Conservation (phyloP, 768 basidiomycete species). For the Tylopilus sp. region DNA sequence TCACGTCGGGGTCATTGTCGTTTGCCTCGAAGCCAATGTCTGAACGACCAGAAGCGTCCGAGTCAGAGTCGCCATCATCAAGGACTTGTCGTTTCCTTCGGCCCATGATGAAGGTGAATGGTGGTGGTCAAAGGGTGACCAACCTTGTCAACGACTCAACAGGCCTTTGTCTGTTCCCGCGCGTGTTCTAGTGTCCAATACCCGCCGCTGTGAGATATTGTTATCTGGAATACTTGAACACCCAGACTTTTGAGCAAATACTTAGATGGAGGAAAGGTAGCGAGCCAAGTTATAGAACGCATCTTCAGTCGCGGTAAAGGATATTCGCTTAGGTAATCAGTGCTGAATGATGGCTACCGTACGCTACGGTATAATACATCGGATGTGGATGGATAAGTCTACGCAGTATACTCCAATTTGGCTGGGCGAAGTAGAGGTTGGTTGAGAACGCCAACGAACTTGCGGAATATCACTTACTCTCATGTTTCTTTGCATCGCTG, state of each 20-base stretch:
- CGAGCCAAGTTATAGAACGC: no score
- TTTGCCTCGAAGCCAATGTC: constrained; percentile 48
- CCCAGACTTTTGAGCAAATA: neutral
- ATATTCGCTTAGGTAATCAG: constrained; percentile 15
- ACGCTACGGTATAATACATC: constrained; percentile 26
- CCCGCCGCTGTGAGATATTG: constrained; percentile 4
- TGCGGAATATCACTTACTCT: constrained; percentile 57
- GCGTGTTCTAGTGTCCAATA: no score
- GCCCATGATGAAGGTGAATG: constrained; percentile 49
- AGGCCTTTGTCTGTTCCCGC: neutral
- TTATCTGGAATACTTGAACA: neutral
- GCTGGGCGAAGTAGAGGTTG: constrained; percentile 19
- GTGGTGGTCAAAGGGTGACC: neutral
- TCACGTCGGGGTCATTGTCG: constrained; percentile 55
- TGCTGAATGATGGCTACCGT: neutral
- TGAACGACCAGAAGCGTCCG: constrained; percentile 63
- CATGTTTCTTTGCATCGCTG: constrained; percentile 95
- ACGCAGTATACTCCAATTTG: constrained; percentile 45
- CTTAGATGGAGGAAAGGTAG: no score
- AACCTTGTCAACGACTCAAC: constrained; percentile 1
- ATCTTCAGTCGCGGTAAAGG: no score
- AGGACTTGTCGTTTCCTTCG: constrained; percentile 74
- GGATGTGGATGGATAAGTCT: constrained; percentile 5
- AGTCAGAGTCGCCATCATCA: constrained; percentile 71
- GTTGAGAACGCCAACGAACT: neutral